Conservation (phyloP, 257 asterid species). For the Fraxinus anomala region DNA sequence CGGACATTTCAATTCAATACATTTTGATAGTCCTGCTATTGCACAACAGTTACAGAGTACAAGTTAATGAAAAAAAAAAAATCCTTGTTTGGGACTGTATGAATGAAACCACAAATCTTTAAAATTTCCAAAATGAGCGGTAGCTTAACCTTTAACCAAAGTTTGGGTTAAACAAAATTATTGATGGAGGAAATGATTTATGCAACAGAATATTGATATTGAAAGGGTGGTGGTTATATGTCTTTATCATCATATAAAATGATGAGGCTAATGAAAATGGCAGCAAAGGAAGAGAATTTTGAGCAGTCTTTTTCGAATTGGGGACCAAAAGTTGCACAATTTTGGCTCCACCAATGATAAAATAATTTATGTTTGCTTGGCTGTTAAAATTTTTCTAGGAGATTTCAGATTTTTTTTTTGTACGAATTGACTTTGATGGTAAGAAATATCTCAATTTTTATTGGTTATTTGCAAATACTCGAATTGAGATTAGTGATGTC, state of each 20-base stretch:
- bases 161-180: not conserved
- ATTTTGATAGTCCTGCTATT: too few relatives aligned
- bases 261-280: slow-evolving; percentile 5
- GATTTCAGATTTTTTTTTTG: not conserved
- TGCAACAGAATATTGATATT: slow-evolving; percentile 7
- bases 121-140: not conserved
- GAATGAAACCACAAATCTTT: too few relatives aligned
- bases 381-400: not conserved
- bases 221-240: slow-evolving; percentile 19
- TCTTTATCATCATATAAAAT: slow-evolving; percentile 19
- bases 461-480: not conserved
- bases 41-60: too few relatives aligned
- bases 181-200: not conserved
- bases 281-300: slow-evolving; percentile 12
- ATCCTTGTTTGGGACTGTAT: not conserved
- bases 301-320: slow-evolving; percentile 13
- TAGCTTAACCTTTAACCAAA: not conserved
- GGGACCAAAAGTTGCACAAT: slow-evolving; percentile 9
- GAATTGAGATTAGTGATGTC: not conserved
- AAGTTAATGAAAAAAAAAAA: too few relatives aligned
- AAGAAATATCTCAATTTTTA: not conserved
- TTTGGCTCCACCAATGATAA: slow-evolving; percentile 4
- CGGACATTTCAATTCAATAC: too few relatives aligned
- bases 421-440: not conserved
- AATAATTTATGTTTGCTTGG: not conserved